Base-by-base conservation (phyloP, 2,329 filamentous ascomycete species). In the Trichoderma simmonsii region DNA sequence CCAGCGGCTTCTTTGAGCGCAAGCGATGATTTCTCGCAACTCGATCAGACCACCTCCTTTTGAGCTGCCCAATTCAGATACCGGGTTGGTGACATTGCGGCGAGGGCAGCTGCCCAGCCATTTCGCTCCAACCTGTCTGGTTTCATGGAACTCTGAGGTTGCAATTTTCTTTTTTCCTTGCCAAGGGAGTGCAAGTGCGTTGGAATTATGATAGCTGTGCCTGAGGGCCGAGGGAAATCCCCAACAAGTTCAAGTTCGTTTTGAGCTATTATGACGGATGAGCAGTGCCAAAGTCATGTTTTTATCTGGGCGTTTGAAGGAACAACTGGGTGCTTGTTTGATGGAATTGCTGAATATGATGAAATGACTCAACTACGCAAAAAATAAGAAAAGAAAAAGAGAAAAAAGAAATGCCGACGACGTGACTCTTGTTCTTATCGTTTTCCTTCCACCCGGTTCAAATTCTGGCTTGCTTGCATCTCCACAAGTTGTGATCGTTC, bases 1-100 rank as follows among this genome's bases (percentile, higher is more conserved):
- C 92, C 63, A 97, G 93, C 80, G 89, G 91, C 73, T 99, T 91
- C 84, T 99, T 99, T 81, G 95, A 98, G 85, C 89, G 96, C 79
- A 95, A 90, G 82, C 89, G 95, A 85, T 97, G 85, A 86, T 71
- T 71, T 61, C 28, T 54, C 39, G 48, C 24, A 51, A 28, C 36
- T 7, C 54, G 15, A 18, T 28, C 56, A 56, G 30, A 39, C 43
- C 28, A 56, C 7, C 39, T 57, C 36, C 15, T 43, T 48, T 63
- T 14, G 61, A 67, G 30, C 0, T 14, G 43, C 18, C 32, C 6
- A 57, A 21, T 36, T n/a, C 24, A 34, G 34, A 12, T 59, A 8
- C 57, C 14, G 24, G 6, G 26, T 26, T 39, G 36, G 62, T 24
- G 12, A 18, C 62, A 39, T 57, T 32, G 68, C 26, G 8, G 34